A percentile compares a stretch with the other conserved stretches of the same genome.
phyloP scores from a whole-genome alignment of 331 rosid genomes.

The Pyrus hybrid region DNA sequence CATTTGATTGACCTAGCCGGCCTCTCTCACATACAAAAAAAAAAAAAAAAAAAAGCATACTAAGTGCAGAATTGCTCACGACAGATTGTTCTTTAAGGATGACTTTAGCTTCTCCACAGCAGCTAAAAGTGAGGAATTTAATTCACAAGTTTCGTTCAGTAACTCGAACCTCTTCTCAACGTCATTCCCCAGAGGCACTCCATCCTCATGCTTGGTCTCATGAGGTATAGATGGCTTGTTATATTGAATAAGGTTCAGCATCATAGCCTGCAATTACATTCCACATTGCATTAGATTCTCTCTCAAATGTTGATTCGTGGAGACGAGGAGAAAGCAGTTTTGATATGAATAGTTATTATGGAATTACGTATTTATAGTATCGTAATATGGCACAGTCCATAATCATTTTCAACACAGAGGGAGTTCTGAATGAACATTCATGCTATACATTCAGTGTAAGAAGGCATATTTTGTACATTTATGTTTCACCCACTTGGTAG shows the following conservation, averaged over 20 bases:
- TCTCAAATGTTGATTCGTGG: not conserved
- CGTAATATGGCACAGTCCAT: not conserved
- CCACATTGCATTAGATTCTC: not conserved
- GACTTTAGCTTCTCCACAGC: constrained; percentile 46
- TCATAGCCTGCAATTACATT: constrained; percentile 46
- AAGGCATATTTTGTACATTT: not conserved
- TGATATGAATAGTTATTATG: not conserved
- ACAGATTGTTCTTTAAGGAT: constrained; percentile 13
- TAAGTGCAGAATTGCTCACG: not conserved
- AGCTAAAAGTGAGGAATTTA: constrained; percentile 55
- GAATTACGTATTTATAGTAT: not conserved
- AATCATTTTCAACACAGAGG: not conserved
- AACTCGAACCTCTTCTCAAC: constrained; percentile 47
- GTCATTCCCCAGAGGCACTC: constrained; percentile 9
- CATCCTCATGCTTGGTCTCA: constrained; percentile 12
- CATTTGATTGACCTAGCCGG: not conserved
- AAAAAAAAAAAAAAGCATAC: not conserved
- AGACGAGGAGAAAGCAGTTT: not conserved
- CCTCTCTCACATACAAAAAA: not conserved
- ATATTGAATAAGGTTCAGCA: constrained; percentile 44
- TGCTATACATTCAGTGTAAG: not conserved
- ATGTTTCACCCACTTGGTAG: no score
- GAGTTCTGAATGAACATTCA: not conserved
- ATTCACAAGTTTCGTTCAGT: constrained; percentile 63
- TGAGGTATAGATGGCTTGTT: constrained; percentile 18